Evolutionary conservation across 1,139 yeast species (phyloP).

Genomic region (Yamadazyma songkhlaensis): DNA sequence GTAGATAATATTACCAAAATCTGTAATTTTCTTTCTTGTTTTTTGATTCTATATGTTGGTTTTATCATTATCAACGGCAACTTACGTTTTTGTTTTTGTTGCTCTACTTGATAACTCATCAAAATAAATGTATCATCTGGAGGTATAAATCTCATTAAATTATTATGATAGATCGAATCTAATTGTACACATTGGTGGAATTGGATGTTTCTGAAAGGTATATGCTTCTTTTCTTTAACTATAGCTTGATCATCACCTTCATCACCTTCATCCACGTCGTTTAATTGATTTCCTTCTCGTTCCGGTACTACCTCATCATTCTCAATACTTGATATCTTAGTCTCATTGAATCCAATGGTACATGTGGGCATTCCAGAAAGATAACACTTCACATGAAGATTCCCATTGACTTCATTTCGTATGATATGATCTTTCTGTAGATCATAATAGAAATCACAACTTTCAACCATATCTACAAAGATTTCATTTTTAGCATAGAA

Average conservation of each 20-base stretch:
- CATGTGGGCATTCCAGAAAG: slow-evolving; percentile 49
- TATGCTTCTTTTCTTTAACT: slow-evolving; percentile 14
- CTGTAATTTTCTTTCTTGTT: slow-evolving; percentile 26
- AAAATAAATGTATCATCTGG: slow-evolving; percentile 45
- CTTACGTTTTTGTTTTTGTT: slow-evolving; percentile 32
- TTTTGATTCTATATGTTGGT: slow-evolving; percentile 31
- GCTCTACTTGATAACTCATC: slow-evolving; percentile 42
- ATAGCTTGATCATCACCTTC: slow-evolving; percentile 7
- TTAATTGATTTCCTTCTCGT: slow-evolving; percentile 4
- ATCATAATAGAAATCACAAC: slow-evolving; percentile 39
- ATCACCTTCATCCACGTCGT: slow-evolving; percentile 8
- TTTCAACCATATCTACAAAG: slow-evolving; percentile 41
- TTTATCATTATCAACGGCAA: slow-evolving; percentile 37
- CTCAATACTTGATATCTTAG: slow-evolving; percentile 23
- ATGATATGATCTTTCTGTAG: slow-evolving; percentile 26
- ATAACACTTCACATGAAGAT: slow-evolving; percentile 38
- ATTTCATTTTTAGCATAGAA: slow-evolving; percentile 47
- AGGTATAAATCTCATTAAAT: slow-evolving; percentile 42
- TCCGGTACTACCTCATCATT: slow-evolving; percentile 12
- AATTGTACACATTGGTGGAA: slow-evolving; percentile 47
- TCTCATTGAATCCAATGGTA: slow-evolving; percentile 43
- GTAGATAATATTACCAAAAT: slow-evolving; percentile 35
- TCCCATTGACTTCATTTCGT: slow-evolving; percentile 37
- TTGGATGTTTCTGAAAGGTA: slow-evolving; percentile 43
- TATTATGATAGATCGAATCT: slow-evolving; percentile 35